These are phyloP conservation scores for Phytopythium aichiense DNA, from an alignment of 352 stramenopile species.

Conservation along the genomic window DNA sequence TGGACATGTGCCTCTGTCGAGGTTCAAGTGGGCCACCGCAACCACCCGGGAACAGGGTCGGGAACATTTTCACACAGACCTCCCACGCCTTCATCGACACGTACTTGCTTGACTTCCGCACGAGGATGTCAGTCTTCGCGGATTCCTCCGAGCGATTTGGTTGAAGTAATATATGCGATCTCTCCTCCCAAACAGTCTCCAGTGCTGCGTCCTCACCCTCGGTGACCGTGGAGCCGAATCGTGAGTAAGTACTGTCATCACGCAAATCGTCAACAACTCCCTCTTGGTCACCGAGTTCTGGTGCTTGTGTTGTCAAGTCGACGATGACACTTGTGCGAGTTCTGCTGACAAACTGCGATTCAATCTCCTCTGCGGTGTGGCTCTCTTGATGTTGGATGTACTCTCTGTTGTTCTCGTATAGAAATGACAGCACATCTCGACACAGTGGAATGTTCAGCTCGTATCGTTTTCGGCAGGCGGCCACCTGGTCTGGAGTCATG, in stretches of 20 bases:
- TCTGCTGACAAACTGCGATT: background rate
- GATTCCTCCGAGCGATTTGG: constrained; percentile 3
- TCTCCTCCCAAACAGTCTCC: constrained; percentile 6
- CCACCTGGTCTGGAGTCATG: background rate
- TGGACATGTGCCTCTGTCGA: constrained; percentile 8
- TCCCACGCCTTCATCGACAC: constrained; percentile 6
- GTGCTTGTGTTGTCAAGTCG: background rate
- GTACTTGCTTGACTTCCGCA: constrained; percentile 13
- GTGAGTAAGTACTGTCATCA: background rate
- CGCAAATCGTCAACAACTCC: background rate
- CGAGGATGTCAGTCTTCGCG: constrained; percentile 4
- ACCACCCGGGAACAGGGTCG: constrained; percentile 14
- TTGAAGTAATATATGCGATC: background rate
- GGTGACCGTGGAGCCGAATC: constrained; percentile 9
- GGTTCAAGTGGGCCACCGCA: constrained; percentile 18
- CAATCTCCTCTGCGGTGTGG: too few relatives aligned
- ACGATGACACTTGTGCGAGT: background rate
- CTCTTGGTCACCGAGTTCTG: background rate
- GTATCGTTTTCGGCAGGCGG: background rate
- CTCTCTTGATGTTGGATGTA: background rate
- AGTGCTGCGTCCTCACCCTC: background rate
- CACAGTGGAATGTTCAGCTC: background rate
- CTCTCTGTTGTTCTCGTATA: background rate
- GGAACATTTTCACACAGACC: constrained; percentile 17
- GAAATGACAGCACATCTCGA: background rate